phyloP scores from a whole-genome alignment of 768 basidiomycete species.

The Xerocomus potaroensis region DNA sequence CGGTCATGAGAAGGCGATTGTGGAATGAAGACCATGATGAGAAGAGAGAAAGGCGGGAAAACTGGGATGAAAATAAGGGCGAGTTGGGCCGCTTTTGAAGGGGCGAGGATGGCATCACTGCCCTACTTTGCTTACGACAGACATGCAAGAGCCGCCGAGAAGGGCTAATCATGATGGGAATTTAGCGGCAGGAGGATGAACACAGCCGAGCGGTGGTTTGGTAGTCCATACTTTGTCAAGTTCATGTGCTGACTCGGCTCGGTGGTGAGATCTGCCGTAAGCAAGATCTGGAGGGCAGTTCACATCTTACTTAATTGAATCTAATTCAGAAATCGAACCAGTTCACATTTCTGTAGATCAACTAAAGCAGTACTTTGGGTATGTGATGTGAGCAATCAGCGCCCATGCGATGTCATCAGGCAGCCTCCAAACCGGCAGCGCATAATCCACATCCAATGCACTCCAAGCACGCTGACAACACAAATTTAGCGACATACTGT shows the following conservation, averaged over 20 bases:
- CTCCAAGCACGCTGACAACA: constrained; percentile 52
- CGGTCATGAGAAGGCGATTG: constrained; percentile 6
- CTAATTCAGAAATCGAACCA: constrained; percentile 12
- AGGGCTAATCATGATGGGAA: not conserved
- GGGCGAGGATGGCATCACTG: not conserved
- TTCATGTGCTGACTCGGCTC: too few species aligned
- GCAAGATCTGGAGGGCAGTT: constrained; percentile 2
- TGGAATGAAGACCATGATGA: constrained; percentile 27
- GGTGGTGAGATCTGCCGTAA: too few species aligned
- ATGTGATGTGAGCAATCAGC: too few species aligned
- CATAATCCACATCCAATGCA: constrained; percentile 69
- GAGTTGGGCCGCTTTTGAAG: constrained; percentile 7
- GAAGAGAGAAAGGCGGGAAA: not conserved
- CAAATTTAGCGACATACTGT: constrained; percentile 1
- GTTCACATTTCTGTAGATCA: constrained; percentile 8
- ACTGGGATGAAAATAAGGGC: not conserved
- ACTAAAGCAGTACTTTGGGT: too few species aligned
- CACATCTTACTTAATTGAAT: too few species aligned
- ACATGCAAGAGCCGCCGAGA: not conserved
- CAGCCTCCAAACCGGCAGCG: constrained; percentile 41
- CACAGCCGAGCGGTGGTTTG: not conserved
- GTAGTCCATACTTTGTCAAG: too few species aligned
- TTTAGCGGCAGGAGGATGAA: not conserved
- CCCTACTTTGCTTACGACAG: not conserved
- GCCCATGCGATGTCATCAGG: not conserved